These are phyloP conservation scores for Nicotiana obtusifolia DNA, from an alignment of 257 asterid genomes.

Conservation along the genomic window DNA sequence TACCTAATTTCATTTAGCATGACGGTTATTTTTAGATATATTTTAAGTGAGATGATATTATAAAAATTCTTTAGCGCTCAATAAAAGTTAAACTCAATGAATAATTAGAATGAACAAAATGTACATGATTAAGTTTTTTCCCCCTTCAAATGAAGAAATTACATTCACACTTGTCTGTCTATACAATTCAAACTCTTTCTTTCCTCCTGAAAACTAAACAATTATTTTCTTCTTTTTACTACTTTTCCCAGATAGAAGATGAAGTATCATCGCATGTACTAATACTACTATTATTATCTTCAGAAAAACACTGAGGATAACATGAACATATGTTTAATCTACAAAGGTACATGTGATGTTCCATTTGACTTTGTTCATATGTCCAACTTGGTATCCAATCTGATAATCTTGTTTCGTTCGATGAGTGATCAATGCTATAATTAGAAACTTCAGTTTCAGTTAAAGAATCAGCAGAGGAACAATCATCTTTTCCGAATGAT, in stretches of 20 bases:
- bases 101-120: neutral
- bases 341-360: slow-evolving; percentile 13
- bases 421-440: slow-evolving; percentile 15
- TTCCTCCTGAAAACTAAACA: neutral
- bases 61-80: neutral
- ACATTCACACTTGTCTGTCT: neutral
- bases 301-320: neutral
- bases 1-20: too few relatives aligned
- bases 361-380: slow-evolving; percentile 13
- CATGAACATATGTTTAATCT: neutral
- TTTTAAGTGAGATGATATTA: too few relatives aligned
- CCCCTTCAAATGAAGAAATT: neutral
- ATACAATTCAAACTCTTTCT: neutral
- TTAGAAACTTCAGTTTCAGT: slow-evolving; percentile 10
- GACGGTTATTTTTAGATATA: too few relatives aligned
- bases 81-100: neutral
- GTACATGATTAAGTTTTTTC: neutral
- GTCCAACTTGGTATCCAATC: slow-evolving; percentile 27
- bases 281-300: neutral
- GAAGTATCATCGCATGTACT: slow-evolving; percentile 8
- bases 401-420: slow-evolving; percentile 18
- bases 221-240: neutral
- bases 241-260: slow-evolving; percentile 8
- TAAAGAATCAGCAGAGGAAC: slow-evolving; percentile 10
- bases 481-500: neutral